phyloP scores from a whole-genome alignment of 345 rosid species.

The Dovyalis caffra region DNA sequence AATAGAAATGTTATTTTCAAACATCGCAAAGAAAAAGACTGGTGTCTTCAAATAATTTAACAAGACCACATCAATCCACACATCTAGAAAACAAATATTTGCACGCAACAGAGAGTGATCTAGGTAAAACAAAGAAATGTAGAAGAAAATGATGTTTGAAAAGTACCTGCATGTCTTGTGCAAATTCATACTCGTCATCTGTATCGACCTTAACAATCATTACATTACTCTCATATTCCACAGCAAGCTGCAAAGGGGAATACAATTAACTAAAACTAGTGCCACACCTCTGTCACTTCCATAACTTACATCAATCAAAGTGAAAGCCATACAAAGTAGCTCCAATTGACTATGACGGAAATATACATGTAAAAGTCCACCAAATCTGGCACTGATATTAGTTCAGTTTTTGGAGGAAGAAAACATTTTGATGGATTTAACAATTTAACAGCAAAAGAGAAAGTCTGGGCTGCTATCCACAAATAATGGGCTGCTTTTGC shows the following conservation, averaged over 20 bases:
- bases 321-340: neutral
- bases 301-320: no score
- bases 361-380: neutral
- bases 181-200: constrained; percentile 88
- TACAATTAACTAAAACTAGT: neutral
- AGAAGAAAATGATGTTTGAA: neutral
- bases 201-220: constrained; percentile 88
- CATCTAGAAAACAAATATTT: neutral
- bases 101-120: no score
- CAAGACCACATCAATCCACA: neutral
- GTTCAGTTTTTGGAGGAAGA: neutral
- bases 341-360: neutral
- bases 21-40: no score
- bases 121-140: neutral
- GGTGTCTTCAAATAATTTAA: neutral
- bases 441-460: neutral
- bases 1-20: neutral
- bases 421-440: no score
- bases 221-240: constrained; percentile 78
- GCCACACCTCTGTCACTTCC: neutral
- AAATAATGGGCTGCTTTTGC: no score
- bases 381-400: neutral
- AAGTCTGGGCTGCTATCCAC: neutral
- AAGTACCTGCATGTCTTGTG: constrained; percentile 80
- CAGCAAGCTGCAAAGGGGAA: constrained; percentile 61